Conservation (phyloP, 202 grass and related monocot genomes). For the Setaria viridis region DNA sequence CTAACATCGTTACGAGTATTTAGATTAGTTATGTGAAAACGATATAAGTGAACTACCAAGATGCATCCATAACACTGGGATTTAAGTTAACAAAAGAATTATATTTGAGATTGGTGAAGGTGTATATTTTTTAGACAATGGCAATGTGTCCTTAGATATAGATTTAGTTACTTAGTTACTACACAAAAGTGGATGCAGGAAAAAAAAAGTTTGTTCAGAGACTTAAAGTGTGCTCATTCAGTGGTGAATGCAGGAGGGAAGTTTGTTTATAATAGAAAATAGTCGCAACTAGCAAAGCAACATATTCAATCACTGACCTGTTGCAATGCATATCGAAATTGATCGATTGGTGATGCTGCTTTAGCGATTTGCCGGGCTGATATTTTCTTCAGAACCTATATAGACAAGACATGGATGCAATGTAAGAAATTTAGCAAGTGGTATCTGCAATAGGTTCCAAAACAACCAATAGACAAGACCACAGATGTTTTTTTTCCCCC, state of each 20-base stretch:
- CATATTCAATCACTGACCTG: slow-evolving; percentile 62
- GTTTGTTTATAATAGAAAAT: slow-evolving; percentile 1
- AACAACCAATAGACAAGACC: slow-evolving; percentile 18
- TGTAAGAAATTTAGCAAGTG: slow-evolving; percentile 17
- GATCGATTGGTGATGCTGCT: slow-evolving; percentile 79
- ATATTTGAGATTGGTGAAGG: neutral
- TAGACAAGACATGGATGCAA: slow-evolving; percentile 34
- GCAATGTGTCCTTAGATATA: neutral
- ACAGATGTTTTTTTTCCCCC: neutral
- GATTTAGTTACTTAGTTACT: neutral
- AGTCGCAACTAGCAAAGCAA: slow-evolving; percentile 10
- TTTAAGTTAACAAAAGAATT: neutral
- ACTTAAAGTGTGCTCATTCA: slow-evolving; percentile 24
- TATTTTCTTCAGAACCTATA: slow-evolving; percentile 90
- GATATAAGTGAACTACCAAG: neutral
- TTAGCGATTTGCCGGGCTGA: slow-evolving; percentile 81
- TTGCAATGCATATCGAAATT: slow-evolving; percentile 85
- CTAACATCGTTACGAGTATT: neutral
- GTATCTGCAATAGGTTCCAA: slow-evolving; percentile 26
- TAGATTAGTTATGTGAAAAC: neutral
- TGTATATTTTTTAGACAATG: neutral
- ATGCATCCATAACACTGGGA: neutral
- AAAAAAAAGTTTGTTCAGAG: slow-evolving; percentile 14
- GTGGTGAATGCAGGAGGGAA: slow-evolving; percentile 1
- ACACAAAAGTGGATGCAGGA: neutral